Evolutionary conservation across 768 basidiomycete species (phyloP).

Genomic region (Suillus discolor): DNA sequence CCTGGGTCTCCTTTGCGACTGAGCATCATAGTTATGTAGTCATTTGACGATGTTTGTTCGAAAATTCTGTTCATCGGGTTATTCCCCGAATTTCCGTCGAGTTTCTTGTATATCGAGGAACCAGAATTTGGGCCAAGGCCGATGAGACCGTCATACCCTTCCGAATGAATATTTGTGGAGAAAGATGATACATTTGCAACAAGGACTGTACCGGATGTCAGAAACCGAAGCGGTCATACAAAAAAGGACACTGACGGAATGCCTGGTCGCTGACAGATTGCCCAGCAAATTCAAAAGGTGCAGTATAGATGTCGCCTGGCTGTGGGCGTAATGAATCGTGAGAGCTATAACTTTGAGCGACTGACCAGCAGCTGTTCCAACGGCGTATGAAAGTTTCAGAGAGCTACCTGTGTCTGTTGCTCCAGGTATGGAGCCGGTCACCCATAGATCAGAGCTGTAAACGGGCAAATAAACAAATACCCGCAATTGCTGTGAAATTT

Average conservation of each 20-base stretch:
- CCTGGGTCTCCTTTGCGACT: slow-evolving; percentile 57
- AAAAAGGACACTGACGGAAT: slow-evolving; percentile 49
- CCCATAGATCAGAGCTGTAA: slow-evolving; percentile 77
- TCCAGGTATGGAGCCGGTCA: slow-evolving; percentile 49
- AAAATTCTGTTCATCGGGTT: slow-evolving; percentile 69
- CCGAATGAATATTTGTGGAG: slow-evolving; percentile 56
- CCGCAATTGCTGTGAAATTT: background rate
- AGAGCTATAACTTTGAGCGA: slow-evolving; percentile 3
- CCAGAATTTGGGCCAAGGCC: slow-evolving; percentile 80
- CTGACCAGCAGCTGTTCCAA: slow-evolving; percentile 65
- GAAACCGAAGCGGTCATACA: slow-evolving; percentile 2
- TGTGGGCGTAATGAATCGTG: slow-evolving; percentile 4
- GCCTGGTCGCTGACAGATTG: slow-evolving; percentile 66
- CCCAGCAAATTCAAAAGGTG: slow-evolving; percentile 54
- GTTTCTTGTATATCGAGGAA: slow-evolving; percentile 60
- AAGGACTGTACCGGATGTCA: slow-evolving; percentile 46
- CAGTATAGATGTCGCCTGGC: slow-evolving; percentile 58
- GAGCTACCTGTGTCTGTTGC: slow-evolving; percentile 58
- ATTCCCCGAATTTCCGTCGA: slow-evolving; percentile 53
- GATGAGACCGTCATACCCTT: slow-evolving; percentile 72
- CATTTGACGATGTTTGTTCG: slow-evolving; percentile 54
- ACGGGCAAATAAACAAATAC: slow-evolving; percentile 7
- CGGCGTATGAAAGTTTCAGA: slow-evolving; percentile 64
- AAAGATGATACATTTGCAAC: slow-evolving; percentile 67
- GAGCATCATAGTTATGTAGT: slow-evolving; percentile 69